These are phyloP conservation scores for Myxozyma kluyveri DNA, from an alignment of 805 yeast genomes.

Conservation along the genomic window DNA sequence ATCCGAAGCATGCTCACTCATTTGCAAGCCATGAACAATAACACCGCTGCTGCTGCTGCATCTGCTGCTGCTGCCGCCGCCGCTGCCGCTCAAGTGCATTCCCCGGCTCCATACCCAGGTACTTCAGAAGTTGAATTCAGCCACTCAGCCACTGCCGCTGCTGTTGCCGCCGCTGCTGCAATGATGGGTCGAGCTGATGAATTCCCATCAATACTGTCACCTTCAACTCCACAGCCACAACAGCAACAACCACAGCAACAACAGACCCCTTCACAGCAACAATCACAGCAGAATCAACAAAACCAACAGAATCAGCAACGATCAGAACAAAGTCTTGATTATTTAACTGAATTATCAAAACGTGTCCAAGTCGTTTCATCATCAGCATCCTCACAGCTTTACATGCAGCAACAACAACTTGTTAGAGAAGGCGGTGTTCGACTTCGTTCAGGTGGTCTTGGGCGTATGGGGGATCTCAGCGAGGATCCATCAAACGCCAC, in stretches of 20 bases:
- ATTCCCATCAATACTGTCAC: background rate
- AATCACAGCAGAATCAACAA: slow-evolving; percentile 1
- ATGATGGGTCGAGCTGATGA: background rate
- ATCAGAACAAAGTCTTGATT: slow-evolving; percentile 23
- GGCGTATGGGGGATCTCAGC: background rate
- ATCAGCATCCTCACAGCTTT: slow-evolving; percentile 27
- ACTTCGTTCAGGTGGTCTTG: slow-evolving; percentile 3
- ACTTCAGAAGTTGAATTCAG: slow-evolving; percentile 20
- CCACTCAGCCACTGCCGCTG: slow-evolving; percentile 7
- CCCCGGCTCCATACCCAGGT: slow-evolving; percentile 7
- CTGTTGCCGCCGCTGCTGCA: background rate
- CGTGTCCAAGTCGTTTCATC: slow-evolving; percentile 26
- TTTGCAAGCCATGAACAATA: slow-evolving; percentile 12
- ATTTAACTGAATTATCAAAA: slow-evolving; percentile 24
- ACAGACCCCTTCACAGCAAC: background rate
- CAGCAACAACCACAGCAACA: slow-evolving; percentile 2
- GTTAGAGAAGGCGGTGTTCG: slow-evolving; percentile 20
- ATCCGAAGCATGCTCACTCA: slow-evolving; percentile 25
- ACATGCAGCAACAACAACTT: slow-evolving; percentile 28
- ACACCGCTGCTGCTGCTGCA: background rate
- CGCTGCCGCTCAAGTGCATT: background rate
- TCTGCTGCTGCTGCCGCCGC: slow-evolving; percentile 1
- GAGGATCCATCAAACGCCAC: background rate
- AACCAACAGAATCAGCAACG: background rate
- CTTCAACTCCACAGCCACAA: background rate